phyloP scores from a whole-genome alignment of 768 basidiomycete genomes.

The Mycena rebaudengoi region DNA sequence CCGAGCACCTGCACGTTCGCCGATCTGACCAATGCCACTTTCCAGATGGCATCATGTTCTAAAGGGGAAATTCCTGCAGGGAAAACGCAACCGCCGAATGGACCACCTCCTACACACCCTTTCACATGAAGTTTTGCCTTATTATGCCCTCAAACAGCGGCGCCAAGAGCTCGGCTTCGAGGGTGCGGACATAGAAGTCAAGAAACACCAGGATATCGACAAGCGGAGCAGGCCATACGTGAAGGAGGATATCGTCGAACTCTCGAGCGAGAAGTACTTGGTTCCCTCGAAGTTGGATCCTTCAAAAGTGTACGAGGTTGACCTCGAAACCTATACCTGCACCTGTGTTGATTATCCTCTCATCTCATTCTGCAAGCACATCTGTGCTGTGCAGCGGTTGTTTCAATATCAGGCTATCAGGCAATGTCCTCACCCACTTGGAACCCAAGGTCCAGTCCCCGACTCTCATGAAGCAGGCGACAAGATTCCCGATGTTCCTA shows the following conservation, averaged over 20 bases:
- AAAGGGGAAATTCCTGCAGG: constrained; percentile 34
- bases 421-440: too few species aligned
- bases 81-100: constrained; percentile 27
- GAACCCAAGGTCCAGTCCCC: too few species aligned
- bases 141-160: constrained; percentile 26
- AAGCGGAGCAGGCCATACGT: constrained; percentile 1
- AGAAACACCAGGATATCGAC: constrained; percentile 11
- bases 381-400: not conserved
- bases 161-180: constrained; percentile 32
- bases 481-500: too few species aligned
- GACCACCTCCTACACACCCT: constrained; percentile 33
- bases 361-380: not conserved
- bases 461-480: too few species aligned
- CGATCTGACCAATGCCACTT: not conserved
- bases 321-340: not conserved
- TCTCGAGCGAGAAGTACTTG: not conserved
- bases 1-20: not conserved
- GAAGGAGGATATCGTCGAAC: not conserved
- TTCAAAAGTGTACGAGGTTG: not conserved
- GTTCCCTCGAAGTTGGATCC: not conserved
- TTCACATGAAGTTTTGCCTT: constrained; percentile 18
- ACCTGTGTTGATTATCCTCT: not conserved
- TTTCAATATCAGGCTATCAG: too few species aligned
- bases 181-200: constrained; percentile 27
- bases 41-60: constrained; percentile 34